These are phyloP conservation scores for Nannizziopsis barbatae DNA, from an alignment of 2,329 filamentous ascomycete species.

Conservation along the genomic window DNA sequence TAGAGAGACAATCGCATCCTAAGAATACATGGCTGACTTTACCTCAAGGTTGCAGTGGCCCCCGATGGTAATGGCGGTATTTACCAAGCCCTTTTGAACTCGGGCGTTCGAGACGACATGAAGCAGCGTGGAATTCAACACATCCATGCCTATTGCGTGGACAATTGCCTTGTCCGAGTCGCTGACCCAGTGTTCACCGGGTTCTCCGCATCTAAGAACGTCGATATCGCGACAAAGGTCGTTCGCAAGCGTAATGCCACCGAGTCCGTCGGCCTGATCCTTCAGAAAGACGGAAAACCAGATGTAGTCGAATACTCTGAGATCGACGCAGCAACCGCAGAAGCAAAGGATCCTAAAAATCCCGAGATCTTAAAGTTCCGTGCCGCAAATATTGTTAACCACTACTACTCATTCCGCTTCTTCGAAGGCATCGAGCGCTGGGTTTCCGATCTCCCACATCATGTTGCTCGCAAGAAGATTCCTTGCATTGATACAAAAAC, in stretches of 20 bases:
- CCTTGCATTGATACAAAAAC: constrained; percentile 65
- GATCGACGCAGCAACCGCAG: constrained; percentile 78
- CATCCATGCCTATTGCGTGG: constrained; percentile 94
- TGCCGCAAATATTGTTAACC: constrained; percentile 98
- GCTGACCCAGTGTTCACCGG: constrained; percentile 93
- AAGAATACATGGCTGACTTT: background rate
- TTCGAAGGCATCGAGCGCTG: constrained; percentile 80
- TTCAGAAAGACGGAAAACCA: constrained; percentile 89
- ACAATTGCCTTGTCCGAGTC: constrained; percentile 99
- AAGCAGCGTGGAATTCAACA: constrained; percentile 79
- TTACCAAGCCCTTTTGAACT: constrained; percentile 77
- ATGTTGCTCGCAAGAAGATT: constrained; percentile 98
- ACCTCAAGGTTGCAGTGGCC: constrained; percentile 65
- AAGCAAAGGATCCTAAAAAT: constrained; percentile 75
- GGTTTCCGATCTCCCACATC: constrained; percentile 78
- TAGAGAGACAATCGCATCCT: background rate
- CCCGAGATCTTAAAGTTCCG: constrained; percentile 81
- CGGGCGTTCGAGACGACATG: constrained; percentile 78
- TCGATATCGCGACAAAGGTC: constrained; percentile 98
- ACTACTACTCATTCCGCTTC: constrained; percentile 96
- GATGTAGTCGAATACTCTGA: constrained; percentile 98
- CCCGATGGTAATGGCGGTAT: constrained; percentile 96
- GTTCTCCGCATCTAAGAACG: constrained; percentile 74
- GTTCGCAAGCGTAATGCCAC: constrained; percentile 95
- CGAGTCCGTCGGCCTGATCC: constrained; percentile 87